Percentiles rank a stretch among this genome's conserved stretches.
Conservation (phyloP, 495 filamentous ascomycete species). For the Hypoxylon subgilvum region DNA sequence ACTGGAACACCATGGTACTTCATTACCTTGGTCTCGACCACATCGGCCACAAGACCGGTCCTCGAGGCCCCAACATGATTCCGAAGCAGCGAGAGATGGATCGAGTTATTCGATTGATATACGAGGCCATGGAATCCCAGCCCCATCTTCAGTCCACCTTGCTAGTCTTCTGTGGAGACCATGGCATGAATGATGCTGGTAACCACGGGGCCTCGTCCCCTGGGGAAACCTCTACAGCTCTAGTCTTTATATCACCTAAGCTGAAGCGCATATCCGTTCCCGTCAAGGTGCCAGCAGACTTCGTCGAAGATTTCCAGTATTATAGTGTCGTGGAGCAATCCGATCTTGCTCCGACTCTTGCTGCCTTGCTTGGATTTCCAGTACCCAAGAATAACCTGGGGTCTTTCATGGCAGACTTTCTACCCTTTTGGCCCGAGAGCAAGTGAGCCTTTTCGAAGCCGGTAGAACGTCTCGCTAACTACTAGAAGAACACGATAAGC, state of each 20-base stretch:
- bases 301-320: conserved; percentile 71
- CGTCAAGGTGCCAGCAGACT: conserved; percentile 52
- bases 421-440: conserved; percentile 72
- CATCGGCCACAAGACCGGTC: conserved; percentile 95
- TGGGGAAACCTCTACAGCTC: conserved; percentile 90
- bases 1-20: conserved; percentile 93
- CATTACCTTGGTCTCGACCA: conserved; percentile 97
- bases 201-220: conserved; percentile 94
- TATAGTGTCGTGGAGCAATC: conserved; percentile 88
- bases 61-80: conserved; percentile 87
- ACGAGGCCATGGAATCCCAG: conserved; percentile 71
- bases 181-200: conserved; percentile 98
- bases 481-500: conserved; percentile 58
- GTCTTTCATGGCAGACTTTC: conserved; percentile 79
- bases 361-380: conserved; percentile 83
- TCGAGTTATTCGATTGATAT: conserved; percentile 74
- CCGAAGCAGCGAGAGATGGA: conserved; percentile 97
- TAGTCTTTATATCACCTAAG: conserved; percentile 91
- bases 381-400: conserved; percentile 92
- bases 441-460: conserved; percentile 45
- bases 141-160: conserved; percentile 76
- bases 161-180: conserved; percentile 88
- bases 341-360: conserved; percentile 89
- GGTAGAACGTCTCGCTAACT: conserved; percentile 19
- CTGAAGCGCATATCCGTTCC: conserved; percentile 62